phyloP scores from a whole-genome alignment of 805 yeast genomes.

The Maudiozyma serrabonitensis region DNA sequence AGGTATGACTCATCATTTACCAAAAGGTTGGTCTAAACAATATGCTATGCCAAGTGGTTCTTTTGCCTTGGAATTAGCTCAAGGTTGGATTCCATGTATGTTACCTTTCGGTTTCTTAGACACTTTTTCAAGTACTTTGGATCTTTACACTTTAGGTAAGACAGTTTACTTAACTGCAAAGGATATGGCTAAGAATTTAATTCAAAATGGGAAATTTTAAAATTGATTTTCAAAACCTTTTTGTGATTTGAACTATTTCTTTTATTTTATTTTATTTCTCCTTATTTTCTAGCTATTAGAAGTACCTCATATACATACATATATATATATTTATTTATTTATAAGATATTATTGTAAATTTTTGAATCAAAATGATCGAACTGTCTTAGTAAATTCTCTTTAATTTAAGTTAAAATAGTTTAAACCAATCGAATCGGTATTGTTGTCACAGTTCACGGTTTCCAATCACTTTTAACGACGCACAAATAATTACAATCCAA shows the following conservation, averaged over 20 bases:
- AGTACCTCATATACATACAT: too few species aligned
- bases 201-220: conserved; percentile 57
- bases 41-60: conserved; percentile 75
- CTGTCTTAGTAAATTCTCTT: too few species aligned
- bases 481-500: too few species aligned
- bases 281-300: too few species aligned
- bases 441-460: too few species aligned
- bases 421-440: too few species aligned
- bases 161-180: conserved; percentile 69
- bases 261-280: too few species aligned
- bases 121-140: conserved; percentile 70
- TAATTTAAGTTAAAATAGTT: too few species aligned
- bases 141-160: conserved; percentile 52
- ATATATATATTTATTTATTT: too few species aligned
- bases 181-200: conserved; percentile 64
- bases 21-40: conserved; percentile 69
- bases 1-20: conserved; percentile 78
- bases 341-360: too few species aligned
- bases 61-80: conserved; percentile 91
- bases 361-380: too few species aligned
- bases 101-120: conserved; percentile 90
- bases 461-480: too few species aligned
- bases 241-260: neutral
- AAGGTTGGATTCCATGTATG: conserved; percentile 98
- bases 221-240: neutral